Conservation (phyloP, 83 land plant species). For the Picea abies region DNA sequence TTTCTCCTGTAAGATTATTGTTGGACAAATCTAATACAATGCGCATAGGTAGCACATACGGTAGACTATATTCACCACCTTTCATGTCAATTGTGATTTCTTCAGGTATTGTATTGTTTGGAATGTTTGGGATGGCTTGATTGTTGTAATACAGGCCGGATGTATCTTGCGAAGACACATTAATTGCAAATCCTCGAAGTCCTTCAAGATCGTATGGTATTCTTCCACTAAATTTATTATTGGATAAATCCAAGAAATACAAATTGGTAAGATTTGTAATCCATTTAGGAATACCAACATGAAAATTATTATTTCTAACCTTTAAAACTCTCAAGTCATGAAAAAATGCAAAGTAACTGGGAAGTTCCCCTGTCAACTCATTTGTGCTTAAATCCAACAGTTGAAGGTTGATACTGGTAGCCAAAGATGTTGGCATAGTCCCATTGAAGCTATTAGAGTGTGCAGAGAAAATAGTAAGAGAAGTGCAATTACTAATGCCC, state of each 20-base stretch:
- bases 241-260: background rate
- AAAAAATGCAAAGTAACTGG: background rate
- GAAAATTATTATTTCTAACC: background rate
- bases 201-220: slow-evolving; percentile 3
- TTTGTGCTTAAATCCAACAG: slow-evolving; percentile 50
- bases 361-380: slow-evolving; percentile 38
- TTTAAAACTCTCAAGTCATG: background rate
- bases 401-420: slow-evolving; percentile 32
- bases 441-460: background rate
- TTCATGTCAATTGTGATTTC: background rate
- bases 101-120: background rate
- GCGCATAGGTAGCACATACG: background rate
- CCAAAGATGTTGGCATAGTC: slow-evolving; percentile 7
- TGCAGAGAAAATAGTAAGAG: background rate
- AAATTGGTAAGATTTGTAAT: background rate
- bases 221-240: background rate
- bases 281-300: background rate
- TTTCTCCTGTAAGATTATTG: slow-evolving; percentile 41
- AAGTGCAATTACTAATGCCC: too few species aligned
- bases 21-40: slow-evolving; percentile 27
- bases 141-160: too few species aligned
- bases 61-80: background rate
- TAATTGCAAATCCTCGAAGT: slow-evolving; percentile 24
- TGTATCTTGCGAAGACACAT: background rate
- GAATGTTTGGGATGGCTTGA: background rate